These are phyloP conservation scores for Passalora sequoiae DNA, from an alignment of 2,329 filamentous ascomycete species.

Conservation along the genomic window DNA sequence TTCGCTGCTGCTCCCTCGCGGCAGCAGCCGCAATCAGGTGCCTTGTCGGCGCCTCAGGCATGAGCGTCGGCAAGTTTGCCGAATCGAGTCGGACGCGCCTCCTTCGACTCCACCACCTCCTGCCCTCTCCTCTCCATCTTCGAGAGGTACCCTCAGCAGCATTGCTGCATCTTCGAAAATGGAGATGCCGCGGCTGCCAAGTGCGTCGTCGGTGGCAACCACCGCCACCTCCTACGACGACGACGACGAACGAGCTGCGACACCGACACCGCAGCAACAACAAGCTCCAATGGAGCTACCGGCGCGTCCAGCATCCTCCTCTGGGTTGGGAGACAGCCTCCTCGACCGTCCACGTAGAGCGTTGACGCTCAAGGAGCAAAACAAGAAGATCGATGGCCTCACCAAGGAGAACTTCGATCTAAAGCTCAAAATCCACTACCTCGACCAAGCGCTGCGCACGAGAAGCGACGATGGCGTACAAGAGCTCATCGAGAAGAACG, in stretches of 20 bases:
- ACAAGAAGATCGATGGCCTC: conserved; percentile 89
- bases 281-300: conserved; percentile 60
- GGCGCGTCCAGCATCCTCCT: conserved; percentile 47
- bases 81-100: background rate
- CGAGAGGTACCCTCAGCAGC: background rate
- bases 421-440: conserved; percentile 95
- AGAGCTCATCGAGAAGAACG: conserved; percentile 96
- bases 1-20: no score
- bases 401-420: conserved; percentile 98
- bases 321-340: conserved; percentile 25
- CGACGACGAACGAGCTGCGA: conserved; percentile 63
- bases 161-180: background rate
- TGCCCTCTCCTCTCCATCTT: no score
- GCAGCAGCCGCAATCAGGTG: no score
- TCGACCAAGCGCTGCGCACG: conserved; percentile 88
- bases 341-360: conserved; percentile 38
- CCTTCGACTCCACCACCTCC: background rate
- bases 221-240: conserved; percentile 39
- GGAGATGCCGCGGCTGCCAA: background rate
- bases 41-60: conserved; percentile 23
- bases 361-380: conserved; percentile 92
- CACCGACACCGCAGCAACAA: conserved; percentile 59
- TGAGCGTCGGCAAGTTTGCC: conserved; percentile 31
- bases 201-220: background rate
- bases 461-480: conserved; percentile 94